Conservation (phyloP, 805 yeast genomes). For the Wickerhamomyces pijperi region DNA sequence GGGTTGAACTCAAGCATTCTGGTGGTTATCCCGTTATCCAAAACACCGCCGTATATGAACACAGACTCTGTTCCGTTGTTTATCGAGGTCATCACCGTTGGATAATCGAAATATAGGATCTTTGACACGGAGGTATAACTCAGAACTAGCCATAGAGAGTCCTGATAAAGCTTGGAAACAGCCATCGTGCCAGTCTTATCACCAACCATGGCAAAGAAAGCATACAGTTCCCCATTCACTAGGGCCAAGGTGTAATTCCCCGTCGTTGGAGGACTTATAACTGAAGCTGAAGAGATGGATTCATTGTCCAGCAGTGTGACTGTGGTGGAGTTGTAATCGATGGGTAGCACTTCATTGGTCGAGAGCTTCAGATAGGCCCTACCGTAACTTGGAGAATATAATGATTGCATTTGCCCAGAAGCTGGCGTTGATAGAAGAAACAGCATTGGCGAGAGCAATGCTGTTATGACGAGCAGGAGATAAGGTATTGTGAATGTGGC, state of each 20-base stretch:
- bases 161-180: slow-evolving; percentile 6
- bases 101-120: slow-evolving; percentile 10
- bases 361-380: slow-evolving; percentile 13
- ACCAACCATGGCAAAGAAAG: slow-evolving; percentile 7
- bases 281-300: background rate
- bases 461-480: background rate
- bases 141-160: slow-evolving; percentile 8
- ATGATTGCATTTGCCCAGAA: slow-evolving; percentile 7
- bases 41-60: slow-evolving; percentile 45
- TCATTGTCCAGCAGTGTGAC: slow-evolving; percentile 1
- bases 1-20: slow-evolving; percentile 36
- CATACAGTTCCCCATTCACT: slow-evolving; percentile 14
- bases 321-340: slow-evolving; percentile 5
- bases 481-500: background rate
- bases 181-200: slow-evolving; percentile 1
- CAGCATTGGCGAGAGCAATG: background rate
- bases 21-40: slow-evolving; percentile 20
- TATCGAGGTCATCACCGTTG: slow-evolving; percentile 31
- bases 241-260: slow-evolving; percentile 14
- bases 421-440: background rate
- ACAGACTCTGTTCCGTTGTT: slow-evolving; percentile 25
- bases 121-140: slow-evolving; percentile 8
- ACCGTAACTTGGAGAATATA: slow-evolving; percentile 9
- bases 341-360: slow-evolving; percentile 11
- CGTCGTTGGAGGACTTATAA: slow-evolving; percentile 10